Base-by-base conservation (phyloP, 2,329 filamentous ascomycete species). In the Aspergillus candidus region DNA sequence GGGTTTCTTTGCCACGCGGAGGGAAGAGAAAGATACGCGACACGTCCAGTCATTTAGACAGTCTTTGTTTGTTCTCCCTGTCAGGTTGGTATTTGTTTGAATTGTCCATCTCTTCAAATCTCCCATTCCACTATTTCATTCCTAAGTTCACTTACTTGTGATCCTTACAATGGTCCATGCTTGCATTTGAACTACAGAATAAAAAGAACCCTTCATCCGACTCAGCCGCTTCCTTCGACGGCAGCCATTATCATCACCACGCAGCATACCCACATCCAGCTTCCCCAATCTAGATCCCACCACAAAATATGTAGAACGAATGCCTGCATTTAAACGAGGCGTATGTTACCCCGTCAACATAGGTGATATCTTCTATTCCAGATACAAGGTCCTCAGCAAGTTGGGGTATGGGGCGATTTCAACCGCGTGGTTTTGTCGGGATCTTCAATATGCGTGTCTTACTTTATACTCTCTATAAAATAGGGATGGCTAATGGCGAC, bases 291-390 rank as follows among this genome's bases (percentile, higher is more conserved):
- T 27, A 27, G 22, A 27, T 27, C 3, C 22, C 22, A 2, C 6
- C 22, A 27, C 22, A 27, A 10, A 27, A 27, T 10, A 8, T 7
- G 22, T 10, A 27, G 22, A 27, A 27, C 22, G 6, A 10, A 27
- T 10, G 22, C 22, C 22, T 10, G 22, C 22, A 27, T 27, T 6
- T 6, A 27, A 2, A 10, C 22, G 22, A 27, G 22, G 22, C 2
- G 8, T 27, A 27, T 27, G 10, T 7, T 41, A 15, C 17, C 32
- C 39, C 4, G 39, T 41, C n/a, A 35, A 18, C 22, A 11, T 41
- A 7, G 39, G 39, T 6, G 39, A 41, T 11, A 15, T 41, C 18
- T 41, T 41, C 22, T 8, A 30, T 35, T 27, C 39, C 10, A 41
- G 32, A 14, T 41, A 41, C 22, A 17, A 41, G 4, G 32, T 30